These are phyloP conservation scores for Jatropha podagrica DNA, from an alignment of 441 rosid genomes.

Conservation along the genomic window DNA sequence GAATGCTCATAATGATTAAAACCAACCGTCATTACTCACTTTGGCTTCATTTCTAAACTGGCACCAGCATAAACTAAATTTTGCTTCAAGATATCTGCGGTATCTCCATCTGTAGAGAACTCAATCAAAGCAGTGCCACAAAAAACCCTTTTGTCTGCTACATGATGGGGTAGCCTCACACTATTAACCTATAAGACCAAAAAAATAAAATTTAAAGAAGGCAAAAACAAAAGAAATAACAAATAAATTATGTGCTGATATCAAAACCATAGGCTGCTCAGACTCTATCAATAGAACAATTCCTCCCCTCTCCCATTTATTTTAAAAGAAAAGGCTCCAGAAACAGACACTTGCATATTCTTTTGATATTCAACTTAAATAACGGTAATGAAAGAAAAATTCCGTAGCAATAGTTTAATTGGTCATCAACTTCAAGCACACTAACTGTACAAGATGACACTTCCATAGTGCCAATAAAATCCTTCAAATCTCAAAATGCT, in stretches of 20 bases:
- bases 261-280: neutral
- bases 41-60: constrained; percentile 39
- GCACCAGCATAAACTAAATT: constrained; percentile 44
- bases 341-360: neutral
- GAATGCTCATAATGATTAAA: neutral
- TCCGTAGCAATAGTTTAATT: neutral
- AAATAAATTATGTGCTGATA: too few relatives aligned
- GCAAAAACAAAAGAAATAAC: neutral
- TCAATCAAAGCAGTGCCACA: constrained; percentile 60
- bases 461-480: neutral
- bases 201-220: neutral
- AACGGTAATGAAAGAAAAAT: neutral
- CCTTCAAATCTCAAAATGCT: constrained; percentile 1
- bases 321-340: neutral
- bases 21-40: constrained; percentile 31
- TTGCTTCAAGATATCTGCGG: constrained; percentile 36
- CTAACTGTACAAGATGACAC: neutral
- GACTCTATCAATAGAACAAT: neutral
- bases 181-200: constrained; percentile 44
- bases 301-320: neutral
- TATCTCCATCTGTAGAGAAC: constrained; percentile 46
- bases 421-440: neutral
- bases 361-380: neutral
- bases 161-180: constrained; percentile 58
- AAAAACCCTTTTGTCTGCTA: constrained; percentile 41